These are phyloP conservation scores for Candida neerlandica DNA, from an alignment of 1,139 yeast genomes.

Conservation along the genomic window DNA sequence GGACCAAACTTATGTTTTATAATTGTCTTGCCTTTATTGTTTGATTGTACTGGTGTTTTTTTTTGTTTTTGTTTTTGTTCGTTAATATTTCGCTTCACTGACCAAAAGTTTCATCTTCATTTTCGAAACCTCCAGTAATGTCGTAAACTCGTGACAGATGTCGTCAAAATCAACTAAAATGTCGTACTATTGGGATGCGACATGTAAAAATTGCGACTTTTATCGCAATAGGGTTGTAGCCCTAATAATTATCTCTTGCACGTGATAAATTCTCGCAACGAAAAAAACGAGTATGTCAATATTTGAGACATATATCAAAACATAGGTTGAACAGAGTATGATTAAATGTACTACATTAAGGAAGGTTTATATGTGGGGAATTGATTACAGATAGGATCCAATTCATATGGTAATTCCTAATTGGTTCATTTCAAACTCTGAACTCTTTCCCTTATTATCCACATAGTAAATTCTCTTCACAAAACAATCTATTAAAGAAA, in stretches of 20 bases:
- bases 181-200: background rate
- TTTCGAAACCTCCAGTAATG: background rate
- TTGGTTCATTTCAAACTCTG: background rate
- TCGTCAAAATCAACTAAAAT: background rate
- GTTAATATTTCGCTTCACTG: conserved; percentile 2
- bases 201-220: conserved; percentile 1
- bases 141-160: background rate
- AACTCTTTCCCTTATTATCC: too few species aligned
- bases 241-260: conserved; percentile 5
- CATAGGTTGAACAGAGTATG: background rate
- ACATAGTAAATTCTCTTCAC: background rate
- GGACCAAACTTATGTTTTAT: background rate
- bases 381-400: too few species aligned
- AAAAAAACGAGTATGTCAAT: background rate
- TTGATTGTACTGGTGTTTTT: background rate
- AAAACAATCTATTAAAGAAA: conserved; percentile 6
- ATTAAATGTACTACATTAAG: too few species aligned
- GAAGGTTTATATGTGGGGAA: background rate
- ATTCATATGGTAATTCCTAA: background rate
- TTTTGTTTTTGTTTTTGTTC: background rate
- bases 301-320: background rate
- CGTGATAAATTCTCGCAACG: conserved; percentile 3
- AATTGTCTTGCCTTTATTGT: background rate
- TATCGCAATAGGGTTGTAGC: conserved; percentile 4
- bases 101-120: too few species aligned